Evolutionary conservation across 345 rosid species (phyloP).

Genomic region (Salix exigua): DNA sequence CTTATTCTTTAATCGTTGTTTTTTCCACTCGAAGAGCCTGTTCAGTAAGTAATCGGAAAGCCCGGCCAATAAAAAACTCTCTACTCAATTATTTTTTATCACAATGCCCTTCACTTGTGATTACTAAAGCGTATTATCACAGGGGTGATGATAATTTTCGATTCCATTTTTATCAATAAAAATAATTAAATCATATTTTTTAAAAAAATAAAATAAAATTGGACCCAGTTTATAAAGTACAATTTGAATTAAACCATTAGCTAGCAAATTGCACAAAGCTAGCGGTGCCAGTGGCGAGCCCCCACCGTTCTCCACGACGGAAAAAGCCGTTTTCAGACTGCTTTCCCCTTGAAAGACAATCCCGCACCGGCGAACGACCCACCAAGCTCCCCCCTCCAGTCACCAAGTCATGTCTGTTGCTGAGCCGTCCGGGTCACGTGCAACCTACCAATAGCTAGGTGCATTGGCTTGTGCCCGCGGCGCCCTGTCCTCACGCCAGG

Average conservation of each 20-base stretch:
- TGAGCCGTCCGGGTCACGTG: constrained; percentile 26
- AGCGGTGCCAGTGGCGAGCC: no score
- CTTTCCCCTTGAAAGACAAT: neutral
- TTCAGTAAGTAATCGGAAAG: neutral
- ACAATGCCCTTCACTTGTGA: no score
- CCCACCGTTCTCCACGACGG: neutral
- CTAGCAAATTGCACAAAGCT: neutral
- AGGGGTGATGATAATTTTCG: no score
- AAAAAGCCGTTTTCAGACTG: constrained; percentile 4
- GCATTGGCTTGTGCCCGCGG: constrained; percentile 31
- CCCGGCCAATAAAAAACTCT: no score
- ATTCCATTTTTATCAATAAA: no score
- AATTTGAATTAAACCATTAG: no score
- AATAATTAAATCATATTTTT: no score
- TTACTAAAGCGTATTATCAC: no score
- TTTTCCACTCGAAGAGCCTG: constrained; percentile 1
- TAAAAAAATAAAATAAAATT: no score
- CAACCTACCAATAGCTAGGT: neutral
- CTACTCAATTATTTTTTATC: no score
- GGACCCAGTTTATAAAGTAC: fast-evolving
- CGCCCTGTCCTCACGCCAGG: constrained; percentile 25
- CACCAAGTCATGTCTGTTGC: neutral
- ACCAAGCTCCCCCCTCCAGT: neutral
- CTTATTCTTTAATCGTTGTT: constrained; percentile 12
- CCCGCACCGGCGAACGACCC: neutral